Conservation (phyloP, 2,329 filamentous ascomycete genomes). For the Cercospora beticola region DNA sequence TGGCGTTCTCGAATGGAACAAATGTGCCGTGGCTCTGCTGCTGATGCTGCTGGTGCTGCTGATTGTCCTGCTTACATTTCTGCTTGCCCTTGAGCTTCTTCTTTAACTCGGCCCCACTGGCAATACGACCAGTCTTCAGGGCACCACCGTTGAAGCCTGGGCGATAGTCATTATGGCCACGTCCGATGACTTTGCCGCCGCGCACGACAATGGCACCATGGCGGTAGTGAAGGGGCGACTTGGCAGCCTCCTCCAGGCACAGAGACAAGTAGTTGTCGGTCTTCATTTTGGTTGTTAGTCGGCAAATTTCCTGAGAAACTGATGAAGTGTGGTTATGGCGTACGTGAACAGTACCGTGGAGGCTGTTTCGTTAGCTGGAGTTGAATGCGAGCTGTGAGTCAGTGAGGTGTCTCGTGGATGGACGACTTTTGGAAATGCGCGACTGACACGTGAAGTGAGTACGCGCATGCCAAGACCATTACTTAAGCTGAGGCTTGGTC, state of each 20-base stretch:
- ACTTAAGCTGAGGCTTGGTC: not conserved
- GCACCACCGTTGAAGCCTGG: conserved; percentile 52
- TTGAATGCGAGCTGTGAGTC: not conserved
- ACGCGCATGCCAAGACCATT: not conserved
- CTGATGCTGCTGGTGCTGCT: conserved; percentile 41
- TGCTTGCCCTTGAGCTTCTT: conserved; percentile 37
- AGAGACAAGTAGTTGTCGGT: conserved; percentile 52
- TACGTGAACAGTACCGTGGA: conserved; percentile 12
- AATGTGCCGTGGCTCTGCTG: conserved; percentile 36
- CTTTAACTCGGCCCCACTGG: conserved; percentile 41
- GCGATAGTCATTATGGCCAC: conserved; percentile 53
- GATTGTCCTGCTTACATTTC: conserved; percentile 38
- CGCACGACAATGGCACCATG: conserved; percentile 54
- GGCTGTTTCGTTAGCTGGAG: conserved; percentile 7
- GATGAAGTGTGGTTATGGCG: conserved; percentile 10
- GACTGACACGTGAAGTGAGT: not conserved
- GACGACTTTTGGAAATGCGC: not conserved
- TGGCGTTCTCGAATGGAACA: conserved; percentile 41
- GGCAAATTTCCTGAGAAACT: conserved; percentile 3
- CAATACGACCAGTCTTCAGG: conserved; percentile 49
- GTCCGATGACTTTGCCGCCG: conserved; percentile 55
- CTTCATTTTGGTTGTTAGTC: conserved; percentile 41
- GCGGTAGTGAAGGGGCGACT: conserved; percentile 52
- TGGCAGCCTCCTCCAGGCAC: conserved; percentile 54
- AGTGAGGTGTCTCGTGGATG: not conserved